Percentiles rank a stretch among this genome's conserved stretches.
phyloP scores from a whole-genome alignment of 2,329 filamentous ascomycete genomes.

The Venturia aucupariae region DNA sequence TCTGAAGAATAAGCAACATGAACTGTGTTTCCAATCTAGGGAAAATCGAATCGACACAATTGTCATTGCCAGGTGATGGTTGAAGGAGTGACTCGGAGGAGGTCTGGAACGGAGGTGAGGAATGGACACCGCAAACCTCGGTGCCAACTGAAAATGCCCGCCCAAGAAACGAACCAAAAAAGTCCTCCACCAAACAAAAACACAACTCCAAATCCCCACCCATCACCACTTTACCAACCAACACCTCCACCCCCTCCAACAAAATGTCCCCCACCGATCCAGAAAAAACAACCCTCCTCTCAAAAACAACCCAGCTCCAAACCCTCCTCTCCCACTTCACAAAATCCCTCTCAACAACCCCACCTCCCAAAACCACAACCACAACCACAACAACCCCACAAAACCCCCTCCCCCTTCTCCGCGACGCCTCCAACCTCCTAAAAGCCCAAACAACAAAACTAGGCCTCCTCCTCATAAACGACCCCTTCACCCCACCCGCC shows the following conservation, averaged over 20 bases:
- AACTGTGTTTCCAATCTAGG: too few species aligned
- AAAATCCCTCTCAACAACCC: slow-evolving; percentile 18
- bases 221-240: not conserved
- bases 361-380: too few species aligned
- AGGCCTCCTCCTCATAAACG: slow-evolving; percentile 75
- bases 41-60: too few species aligned
- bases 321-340: slow-evolving; percentile 25
- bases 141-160: not conserved
- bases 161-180: not conserved
- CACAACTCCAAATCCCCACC: not conserved
- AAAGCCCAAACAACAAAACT: slow-evolving; percentile 80
- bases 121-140: not conserved
- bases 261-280: not conserved
- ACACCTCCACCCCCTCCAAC: not conserved
- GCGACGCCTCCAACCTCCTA: slow-evolving; percentile 63
- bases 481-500: slow-evolving; percentile 75
- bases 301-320: slow-evolving; percentile 3
- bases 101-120: too few species aligned
- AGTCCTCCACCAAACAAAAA: not conserved
- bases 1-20: too few species aligned
- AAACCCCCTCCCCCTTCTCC: slow-evolving; percentile 57
- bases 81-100: too few species aligned
- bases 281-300: not conserved
- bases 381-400: slow-evolving; percentile 21
- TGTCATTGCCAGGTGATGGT: too few species aligned